These are phyloP conservation scores for Phytophthora quininea DNA, from an alignment of 352 stramenopile genomes.

Conservation along the genomic window DNA sequence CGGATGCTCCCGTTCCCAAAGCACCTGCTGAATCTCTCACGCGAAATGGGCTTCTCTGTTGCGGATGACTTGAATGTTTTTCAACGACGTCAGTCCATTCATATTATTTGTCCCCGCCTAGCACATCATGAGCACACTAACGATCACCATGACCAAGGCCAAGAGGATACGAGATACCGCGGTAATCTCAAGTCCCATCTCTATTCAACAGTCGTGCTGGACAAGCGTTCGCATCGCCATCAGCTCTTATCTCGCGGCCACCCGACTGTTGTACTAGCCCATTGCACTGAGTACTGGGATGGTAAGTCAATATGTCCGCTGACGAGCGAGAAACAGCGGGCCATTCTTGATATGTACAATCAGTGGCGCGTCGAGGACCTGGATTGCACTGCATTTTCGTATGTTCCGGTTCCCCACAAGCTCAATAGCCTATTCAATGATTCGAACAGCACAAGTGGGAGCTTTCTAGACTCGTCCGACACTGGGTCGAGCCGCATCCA, in stretches of 20 bases:
- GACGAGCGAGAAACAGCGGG: slow-evolving; percentile 75
- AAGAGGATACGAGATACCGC: slow-evolving; percentile 83
- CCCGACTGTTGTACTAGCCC: slow-evolving; percentile 68
- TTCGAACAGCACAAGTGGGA: slow-evolving; percentile 21
- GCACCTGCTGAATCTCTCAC: slow-evolving; percentile 77
- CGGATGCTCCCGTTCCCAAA: slow-evolving; percentile 87
- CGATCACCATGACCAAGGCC: slow-evolving; percentile 85
- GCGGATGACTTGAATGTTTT: slow-evolving; percentile 72
- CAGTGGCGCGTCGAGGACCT: slow-evolving; percentile 89
- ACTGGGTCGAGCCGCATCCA: slow-evolving; percentile 7
- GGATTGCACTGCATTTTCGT: slow-evolving; percentile 85
- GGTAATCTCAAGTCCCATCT: slow-evolving; percentile 88
- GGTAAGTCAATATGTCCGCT: slow-evolving; percentile 88
- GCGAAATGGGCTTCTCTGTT: slow-evolving; percentile 82
- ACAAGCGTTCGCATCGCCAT: slow-evolving; percentile 80
- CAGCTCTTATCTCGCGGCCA: slow-evolving; percentile 83
- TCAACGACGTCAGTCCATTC: slow-evolving; percentile 70
- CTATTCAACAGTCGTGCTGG: slow-evolving; percentile 84
- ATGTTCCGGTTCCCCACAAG: slow-evolving; percentile 80
- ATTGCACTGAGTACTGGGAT: slow-evolving; percentile 89
- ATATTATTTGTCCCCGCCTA: slow-evolving; percentile 83
- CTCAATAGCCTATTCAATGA: slow-evolving; percentile 59
- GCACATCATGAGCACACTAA: slow-evolving; percentile 85
- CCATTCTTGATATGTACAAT: slow-evolving; percentile 90
- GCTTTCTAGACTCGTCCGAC: slow-evolving; percentile 24